Evolutionary conservation across 495 filamentous ascomycete genomes (phyloP).

Genomic region (Hypoxylon crocopeplum): DNA sequence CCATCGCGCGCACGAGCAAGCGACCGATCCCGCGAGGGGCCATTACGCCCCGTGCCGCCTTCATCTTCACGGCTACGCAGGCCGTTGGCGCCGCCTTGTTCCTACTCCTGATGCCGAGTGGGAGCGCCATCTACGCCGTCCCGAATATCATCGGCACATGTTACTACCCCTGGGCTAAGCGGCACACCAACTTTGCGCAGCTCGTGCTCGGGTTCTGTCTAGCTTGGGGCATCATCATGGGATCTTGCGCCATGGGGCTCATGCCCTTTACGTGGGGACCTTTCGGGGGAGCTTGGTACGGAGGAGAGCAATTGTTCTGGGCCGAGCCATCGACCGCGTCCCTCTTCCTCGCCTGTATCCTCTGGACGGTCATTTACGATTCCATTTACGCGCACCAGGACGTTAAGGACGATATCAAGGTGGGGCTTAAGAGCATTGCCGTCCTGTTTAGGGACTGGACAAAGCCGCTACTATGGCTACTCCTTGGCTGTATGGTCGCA

Average conservation of each 20-base stretch:
- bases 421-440: constrained; percentile 47
- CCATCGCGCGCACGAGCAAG: constrained; percentile 43
- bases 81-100: constrained; percentile 36
- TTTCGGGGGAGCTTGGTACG: constrained; percentile 15
- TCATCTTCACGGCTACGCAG: constrained; percentile 43
- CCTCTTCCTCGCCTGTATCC: constrained; percentile 35
- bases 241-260: constrained; percentile 38
- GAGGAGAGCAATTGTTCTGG: constrained; percentile 15
- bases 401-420: constrained; percentile 43
- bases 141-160: constrained; percentile 42
- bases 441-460: constrained; percentile 45
- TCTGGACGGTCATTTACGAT: constrained; percentile 51
- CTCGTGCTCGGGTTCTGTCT: constrained; percentile 49
- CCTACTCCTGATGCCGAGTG: constrained; percentile 31
- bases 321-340: constrained; percentile 25
- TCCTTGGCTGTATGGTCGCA: constrained; percentile 35
- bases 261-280: constrained; percentile 36
- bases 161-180: constrained; percentile 53
- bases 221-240: constrained; percentile 43
- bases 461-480: constrained; percentile 39
- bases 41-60: constrained; percentile 41
- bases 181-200: constrained; percentile 49
- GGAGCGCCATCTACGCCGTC: constrained; percentile 38
- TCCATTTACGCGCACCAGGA: constrained; percentile 55
- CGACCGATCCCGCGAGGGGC: constrained; percentile 51